These are phyloP conservation scores for Penicillium vulpinum DNA, from an alignment of 2,329 filamentous ascomycete genomes.

Conservation along the genomic window DNA sequence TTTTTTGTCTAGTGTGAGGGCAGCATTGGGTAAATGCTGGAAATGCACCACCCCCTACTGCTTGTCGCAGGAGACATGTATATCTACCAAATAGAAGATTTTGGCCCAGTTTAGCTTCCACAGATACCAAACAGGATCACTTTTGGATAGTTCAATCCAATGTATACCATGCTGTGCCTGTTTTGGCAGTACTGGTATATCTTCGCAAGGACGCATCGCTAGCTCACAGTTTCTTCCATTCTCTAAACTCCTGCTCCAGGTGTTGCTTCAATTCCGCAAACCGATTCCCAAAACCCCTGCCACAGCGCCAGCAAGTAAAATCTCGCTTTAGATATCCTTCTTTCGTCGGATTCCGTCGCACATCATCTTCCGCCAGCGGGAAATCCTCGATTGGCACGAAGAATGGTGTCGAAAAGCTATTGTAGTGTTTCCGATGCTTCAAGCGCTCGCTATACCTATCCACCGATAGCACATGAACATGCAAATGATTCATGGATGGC, in stretches of 20 bases:
- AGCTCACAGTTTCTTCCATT: conserved; percentile 66
- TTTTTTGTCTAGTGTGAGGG: conserved; percentile 5
- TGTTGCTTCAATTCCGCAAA: conserved; percentile 76
- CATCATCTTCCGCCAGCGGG: conserved; percentile 68
- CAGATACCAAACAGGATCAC: conserved; percentile 3
- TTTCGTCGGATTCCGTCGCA: conserved; percentile 57
- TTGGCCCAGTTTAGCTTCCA: conserved; percentile 9
- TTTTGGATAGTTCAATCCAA: conserved; percentile 6
- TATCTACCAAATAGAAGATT: conserved; percentile 15
- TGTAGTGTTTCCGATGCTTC: conserved; percentile 85
- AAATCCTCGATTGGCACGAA: conserved; percentile 78
- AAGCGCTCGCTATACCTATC: conserved; percentile 74
- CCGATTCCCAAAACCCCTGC: conserved; percentile 68
- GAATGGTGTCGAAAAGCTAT: conserved; percentile 85
- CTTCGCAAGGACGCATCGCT: neutral
- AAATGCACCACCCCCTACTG: conserved; percentile 14
- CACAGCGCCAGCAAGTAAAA: conserved; percentile 83
- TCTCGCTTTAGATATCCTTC: conserved; percentile 64
- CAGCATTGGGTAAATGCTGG: conserved; percentile 13
- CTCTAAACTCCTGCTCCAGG: conserved; percentile 70
- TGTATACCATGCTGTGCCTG: conserved; percentile 1
- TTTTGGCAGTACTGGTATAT: neutral
- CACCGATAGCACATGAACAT: conserved; percentile 80
- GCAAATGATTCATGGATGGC: conserved; percentile 89
- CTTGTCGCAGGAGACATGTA: conserved; percentile 16